Evolutionary conservation across 2,329 filamentous ascomycete species (phyloP).

Genomic region (Cryphonectria parasitica): DNA sequence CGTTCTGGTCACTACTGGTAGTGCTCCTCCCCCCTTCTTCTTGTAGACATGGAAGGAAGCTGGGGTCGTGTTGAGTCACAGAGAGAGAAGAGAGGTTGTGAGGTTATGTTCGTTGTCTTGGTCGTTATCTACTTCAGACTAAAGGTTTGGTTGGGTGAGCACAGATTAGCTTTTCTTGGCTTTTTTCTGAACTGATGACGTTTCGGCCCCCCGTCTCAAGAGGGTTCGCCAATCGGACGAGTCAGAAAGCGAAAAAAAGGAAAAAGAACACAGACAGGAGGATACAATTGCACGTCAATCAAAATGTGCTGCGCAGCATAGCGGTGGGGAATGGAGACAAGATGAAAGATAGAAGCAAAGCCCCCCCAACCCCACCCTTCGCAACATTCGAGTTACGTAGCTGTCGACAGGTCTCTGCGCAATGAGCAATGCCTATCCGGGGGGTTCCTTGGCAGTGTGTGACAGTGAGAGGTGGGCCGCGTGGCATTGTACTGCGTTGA

Average conservation of each 20-base stretch:
- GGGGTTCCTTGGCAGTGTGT: not conserved
- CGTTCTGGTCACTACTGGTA: not conserved
- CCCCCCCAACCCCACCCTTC: not conserved
- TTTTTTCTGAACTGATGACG: conserved; percentile 5
- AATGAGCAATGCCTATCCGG: not conserved
- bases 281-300: not conserved
- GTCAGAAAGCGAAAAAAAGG: not conserved
- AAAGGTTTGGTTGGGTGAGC: not conserved
- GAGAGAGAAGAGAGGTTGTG: not conserved
- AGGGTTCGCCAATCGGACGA: conserved; percentile 4
- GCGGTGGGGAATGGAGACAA: not conserved
- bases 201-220: not conserved
- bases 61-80: not conserved
- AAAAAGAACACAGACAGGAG: not conserved
- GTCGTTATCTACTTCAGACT: not conserved
- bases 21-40: not conserved
- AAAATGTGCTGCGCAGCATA: not conserved
- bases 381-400: conserved; percentile 3
- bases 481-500: not conserved
- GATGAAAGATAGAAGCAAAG: conserved; percentile 5
- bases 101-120: not conserved
- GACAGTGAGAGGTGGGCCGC: not conserved
- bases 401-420: not conserved
- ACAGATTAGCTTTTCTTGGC: conserved; percentile 14
- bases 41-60: not conserved